phyloP scores from a whole-genome alignment of 73 alveolate genomes.

The Tetrahymena elliotti region DNA sequence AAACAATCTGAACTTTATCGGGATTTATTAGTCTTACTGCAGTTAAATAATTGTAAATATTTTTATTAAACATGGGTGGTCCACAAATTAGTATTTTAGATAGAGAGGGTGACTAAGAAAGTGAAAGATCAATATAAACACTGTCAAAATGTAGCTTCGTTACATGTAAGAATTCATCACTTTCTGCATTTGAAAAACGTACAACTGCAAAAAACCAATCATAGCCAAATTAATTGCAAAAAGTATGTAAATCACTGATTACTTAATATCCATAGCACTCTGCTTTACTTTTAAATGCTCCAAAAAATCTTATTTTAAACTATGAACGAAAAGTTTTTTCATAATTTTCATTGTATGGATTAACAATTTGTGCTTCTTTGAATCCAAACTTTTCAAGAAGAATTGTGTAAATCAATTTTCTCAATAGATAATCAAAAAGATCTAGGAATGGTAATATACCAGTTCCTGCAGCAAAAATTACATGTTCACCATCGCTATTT shows the following conservation, averaged over 20 bases:
- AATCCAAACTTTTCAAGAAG: background rate
- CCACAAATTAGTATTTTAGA: background rate
- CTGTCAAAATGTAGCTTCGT: background rate
- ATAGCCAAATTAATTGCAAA: background rate
- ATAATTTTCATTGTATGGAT: background rate
- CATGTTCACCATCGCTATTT: conserved; percentile 19
- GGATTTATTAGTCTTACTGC: background rate
- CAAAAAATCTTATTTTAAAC: background rate
- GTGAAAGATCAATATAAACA: background rate
- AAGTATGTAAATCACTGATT: background rate
- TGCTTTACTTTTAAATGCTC: background rate
- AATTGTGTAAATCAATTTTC: background rate
- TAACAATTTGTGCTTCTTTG: background rate
- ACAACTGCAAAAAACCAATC: background rate
- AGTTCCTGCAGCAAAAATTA: conserved; percentile 25
- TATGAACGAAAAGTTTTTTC: background rate
- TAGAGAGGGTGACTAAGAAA: background rate
- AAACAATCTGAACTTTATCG: background rate
- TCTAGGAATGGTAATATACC: conserved; percentile 35
- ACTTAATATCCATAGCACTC: background rate
- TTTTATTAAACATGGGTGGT: background rate
- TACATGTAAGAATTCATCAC: background rate
- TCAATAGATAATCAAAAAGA: conserved; percentile 18
- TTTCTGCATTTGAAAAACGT: background rate
- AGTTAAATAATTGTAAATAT: background rate